Percentiles rank a stretch among this genome's conserved stretches.
Conservation (phyloP, 495 filamentous ascomycete genomes). For the Lophiotrema nucula region DNA sequence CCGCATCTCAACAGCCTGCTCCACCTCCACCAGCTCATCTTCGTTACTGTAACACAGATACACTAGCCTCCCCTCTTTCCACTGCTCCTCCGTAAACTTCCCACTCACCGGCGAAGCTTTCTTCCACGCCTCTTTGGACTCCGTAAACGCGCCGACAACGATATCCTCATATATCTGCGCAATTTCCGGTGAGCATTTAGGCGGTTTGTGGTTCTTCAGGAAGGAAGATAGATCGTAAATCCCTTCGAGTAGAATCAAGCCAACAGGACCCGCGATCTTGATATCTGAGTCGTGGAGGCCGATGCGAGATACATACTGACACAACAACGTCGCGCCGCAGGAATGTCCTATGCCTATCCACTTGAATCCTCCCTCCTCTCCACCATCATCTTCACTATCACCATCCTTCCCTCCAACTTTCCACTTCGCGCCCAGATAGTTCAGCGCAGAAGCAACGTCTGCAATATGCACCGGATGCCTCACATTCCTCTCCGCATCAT, state of each 20-base stretch:
- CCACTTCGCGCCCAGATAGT: constrained; percentile 12
- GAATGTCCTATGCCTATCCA: constrained; percentile 34
- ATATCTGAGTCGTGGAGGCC: background rate
- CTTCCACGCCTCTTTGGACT: background rate
- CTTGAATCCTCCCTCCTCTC: background rate
- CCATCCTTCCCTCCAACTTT: background rate
- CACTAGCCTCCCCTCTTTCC: constrained; percentile 49
- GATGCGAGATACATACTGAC: constrained; percentile 21
- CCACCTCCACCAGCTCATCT: constrained; percentile 61
- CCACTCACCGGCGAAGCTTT: constrained; percentile 31
- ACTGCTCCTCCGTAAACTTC: constrained; percentile 42
- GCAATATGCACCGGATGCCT: constrained; percentile 29
- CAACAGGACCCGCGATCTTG: constrained; percentile 15
- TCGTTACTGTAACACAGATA: constrained; percentile 59
- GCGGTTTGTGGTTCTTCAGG: constrained; percentile 45
- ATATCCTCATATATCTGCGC: constrained; percentile 58
- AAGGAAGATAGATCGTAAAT: constrained; percentile 65
- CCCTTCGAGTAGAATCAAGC: constrained; percentile 61
- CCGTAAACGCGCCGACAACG: constrained; percentile 57
- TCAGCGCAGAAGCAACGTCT: constrained; percentile 22
- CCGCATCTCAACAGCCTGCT: constrained; percentile 53
- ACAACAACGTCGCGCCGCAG: constrained; percentile 30
- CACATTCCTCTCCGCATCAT: constrained; percentile 19
- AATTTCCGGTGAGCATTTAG: constrained; percentile 9
- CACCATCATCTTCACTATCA: background rate